Evolutionary conservation across 139 green algal species (phyloP), one percentile per base, ranked within the genome.

Genomic region (Eudorina sp.): DNA sequence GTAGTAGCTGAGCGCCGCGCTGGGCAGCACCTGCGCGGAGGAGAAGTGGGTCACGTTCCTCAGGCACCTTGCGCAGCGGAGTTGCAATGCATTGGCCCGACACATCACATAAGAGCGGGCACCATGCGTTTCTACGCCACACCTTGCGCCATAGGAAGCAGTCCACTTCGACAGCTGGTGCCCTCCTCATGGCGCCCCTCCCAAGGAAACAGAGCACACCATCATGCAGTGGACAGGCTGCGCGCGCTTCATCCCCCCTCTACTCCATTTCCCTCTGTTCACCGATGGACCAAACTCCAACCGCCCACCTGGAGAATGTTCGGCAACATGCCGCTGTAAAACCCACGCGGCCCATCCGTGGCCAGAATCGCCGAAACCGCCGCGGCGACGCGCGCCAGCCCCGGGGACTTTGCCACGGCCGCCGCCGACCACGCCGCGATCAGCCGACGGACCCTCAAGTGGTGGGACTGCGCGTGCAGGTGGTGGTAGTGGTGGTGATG

Each of bases 1-100:
- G 86, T 88, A 94, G 73, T 95, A 96, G 80, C 83, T 92, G 29
- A 96, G 89, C 0, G 94, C 92, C 29, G 94, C 93, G 83, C 90
- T 95, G 25, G 94, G 94, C 84, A 96, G 82, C 72, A 94, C 92
- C 90, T 94, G 90, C 76, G 89, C 6, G 38, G 34, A 27, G 51
- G 16, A 69, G 64, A 74, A 74, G 36, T n/a, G n/a, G n/a, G n/a
- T n/a, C n/a, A n/a, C n/a, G n/a, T n/a, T n/a, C n/a, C n/a, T n/a
- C n/a, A n/a, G n/a, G n/a, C n/a, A n/a, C n/a, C n/a, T n/a, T n/a
- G n/a, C n/a, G n/a, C n/a, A n/a, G n/a, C n/a, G n/a, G n/a, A n/a
- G n/a, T n/a, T n/a, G n/a, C n/a, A n/a, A n/a, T n/a, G n/a, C n/a
- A n/a, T n/a, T n/a, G n/a, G n/a, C n/a, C n/a, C n/a, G n/a, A n/a